phyloP scores from a whole-genome alignment of 1,139 yeast genomes.

The Taphrina wiesneri region DNA sequence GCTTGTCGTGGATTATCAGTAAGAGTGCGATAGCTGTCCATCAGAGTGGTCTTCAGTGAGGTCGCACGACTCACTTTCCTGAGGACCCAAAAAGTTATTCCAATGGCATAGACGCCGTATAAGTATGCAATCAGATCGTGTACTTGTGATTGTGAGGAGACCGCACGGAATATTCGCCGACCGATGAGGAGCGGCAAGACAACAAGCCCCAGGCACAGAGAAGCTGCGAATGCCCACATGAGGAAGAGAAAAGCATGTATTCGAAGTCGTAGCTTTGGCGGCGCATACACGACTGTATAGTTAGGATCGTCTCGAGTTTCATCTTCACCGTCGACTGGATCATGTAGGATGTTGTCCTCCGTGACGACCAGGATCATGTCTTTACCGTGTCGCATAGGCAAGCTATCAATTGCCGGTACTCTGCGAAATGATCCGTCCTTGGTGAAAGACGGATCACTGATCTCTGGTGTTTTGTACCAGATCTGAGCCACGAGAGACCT shows the following conservation, averaged over 20 bases:
- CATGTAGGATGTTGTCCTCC: conserved; percentile 67
- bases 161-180: neutral
- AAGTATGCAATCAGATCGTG: conserved; percentile 18
- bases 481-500: conserved; percentile 54
- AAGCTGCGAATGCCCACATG: conserved; percentile 71
- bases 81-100: neutral
- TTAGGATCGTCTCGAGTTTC: conserved; percentile 51
- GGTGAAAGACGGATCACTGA: conserved; percentile 54
- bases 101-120: conserved; percentile 3
- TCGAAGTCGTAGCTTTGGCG: conserved; percentile 70
- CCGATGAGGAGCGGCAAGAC: conserved; percentile 19
- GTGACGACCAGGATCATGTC: conserved; percentile 79
- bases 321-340: conserved; percentile 48
- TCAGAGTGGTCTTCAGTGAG: neutral
- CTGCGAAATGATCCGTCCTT: conserved; percentile 81
- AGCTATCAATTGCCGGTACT: conserved; percentile 81
- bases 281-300: conserved; percentile 79
- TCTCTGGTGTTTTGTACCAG: conserved; percentile 50
- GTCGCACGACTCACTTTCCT: neutral
- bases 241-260: conserved; percentile 57
- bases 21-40: neutral
- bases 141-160: conserved; percentile 2
- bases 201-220: conserved; percentile 40
- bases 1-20: neutral
- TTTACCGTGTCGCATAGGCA: conserved; percentile 59